Evolutionary conservation across 257 asterid species (phyloP).

Genomic region (Sherardia arvensis): DNA sequence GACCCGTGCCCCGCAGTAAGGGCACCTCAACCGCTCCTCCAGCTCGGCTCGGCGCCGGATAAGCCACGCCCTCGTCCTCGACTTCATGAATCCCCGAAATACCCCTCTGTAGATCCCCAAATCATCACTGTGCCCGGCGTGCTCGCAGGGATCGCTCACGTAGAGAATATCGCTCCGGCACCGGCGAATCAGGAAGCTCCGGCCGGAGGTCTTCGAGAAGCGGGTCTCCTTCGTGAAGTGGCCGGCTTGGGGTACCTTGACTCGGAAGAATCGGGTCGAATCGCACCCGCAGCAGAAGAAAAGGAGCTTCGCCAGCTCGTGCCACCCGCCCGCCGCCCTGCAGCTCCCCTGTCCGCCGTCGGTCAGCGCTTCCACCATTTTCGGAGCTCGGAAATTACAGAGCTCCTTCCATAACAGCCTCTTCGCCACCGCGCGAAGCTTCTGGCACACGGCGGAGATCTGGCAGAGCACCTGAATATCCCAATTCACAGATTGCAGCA

Average conservation of each 20-base stretch:
- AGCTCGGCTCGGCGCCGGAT: constrained; percentile 41
- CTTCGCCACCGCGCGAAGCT: constrained; percentile 57
- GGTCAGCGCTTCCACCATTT: constrained; percentile 33
- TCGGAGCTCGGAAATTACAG: constrained; percentile 55
- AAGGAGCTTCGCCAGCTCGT: constrained; percentile 60
- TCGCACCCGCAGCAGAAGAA: constrained; percentile 75
- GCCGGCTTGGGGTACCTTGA: constrained; percentile 29
- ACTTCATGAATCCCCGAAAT: constrained; percentile 47
- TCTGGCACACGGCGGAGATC: constrained; percentile 37
- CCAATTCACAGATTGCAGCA: constrained; percentile 53
- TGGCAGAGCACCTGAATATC: constrained; percentile 53
- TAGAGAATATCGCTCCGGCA: constrained; percentile 59
- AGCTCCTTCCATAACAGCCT: constrained; percentile 71
- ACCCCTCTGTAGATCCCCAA: constrained; percentile 75
- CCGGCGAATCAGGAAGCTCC: constrained; percentile 47
- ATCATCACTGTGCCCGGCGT: constrained; percentile 28
- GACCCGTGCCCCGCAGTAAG: constrained; percentile 66
- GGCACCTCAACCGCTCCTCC: constrained; percentile 47
- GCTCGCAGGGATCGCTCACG: constrained; percentile 92
- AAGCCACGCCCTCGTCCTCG: constrained; percentile 60
- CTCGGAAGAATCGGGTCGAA: constrained; percentile 37
- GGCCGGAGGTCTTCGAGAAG: constrained; percentile 82
- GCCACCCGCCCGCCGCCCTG: constrained; percentile 62
- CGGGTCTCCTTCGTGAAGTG: constrained; percentile 56
- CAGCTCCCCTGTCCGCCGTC: constrained; percentile 26